A percentile compares a stretch with the other conserved stretches of the same genome.
Evolutionary conservation across 2,329 filamentous ascomycete genomes (phyloP).

Genomic region (Aspergillus ochraceus): DNA sequence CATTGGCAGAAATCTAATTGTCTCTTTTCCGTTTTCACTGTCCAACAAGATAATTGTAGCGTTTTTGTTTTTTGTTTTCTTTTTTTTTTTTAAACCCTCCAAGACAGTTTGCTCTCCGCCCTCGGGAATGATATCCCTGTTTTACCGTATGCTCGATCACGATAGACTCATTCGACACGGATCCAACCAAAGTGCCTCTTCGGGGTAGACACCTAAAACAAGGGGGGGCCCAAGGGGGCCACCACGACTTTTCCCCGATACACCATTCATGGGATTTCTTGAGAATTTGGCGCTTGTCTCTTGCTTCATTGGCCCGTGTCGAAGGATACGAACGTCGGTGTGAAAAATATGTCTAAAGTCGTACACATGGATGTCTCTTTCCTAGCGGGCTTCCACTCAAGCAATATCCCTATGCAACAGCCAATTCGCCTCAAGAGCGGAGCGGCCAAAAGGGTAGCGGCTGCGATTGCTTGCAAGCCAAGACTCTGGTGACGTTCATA

Average conservation of each 20-base stretch:
- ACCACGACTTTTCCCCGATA: conserved; percentile 9
- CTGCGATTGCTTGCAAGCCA: conserved; percentile 19
- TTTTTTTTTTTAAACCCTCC: not conserved
- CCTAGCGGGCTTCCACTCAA: conserved; percentile 8
- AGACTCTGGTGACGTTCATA: conserved; percentile 17
- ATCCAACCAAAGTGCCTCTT: conserved; percentile 1
- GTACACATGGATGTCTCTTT: conserved; percentile 15
- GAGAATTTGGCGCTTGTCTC: not conserved
- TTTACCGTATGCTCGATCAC: not conserved
- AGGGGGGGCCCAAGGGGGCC: conserved; percentile 7
- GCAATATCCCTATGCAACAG: conserved; percentile 9
- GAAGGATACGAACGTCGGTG: conserved; percentile 4
- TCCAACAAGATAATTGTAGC: not conserved
- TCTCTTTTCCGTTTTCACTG: not conserved
- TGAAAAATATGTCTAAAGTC: conserved; percentile 11
- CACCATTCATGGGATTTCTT: not conserved
- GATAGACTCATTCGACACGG: conserved; percentile 1
- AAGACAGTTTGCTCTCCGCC: not conserved
- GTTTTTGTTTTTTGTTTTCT: not conserved
- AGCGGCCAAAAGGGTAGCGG: conserved; percentile 9
- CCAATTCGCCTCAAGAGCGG: conserved; percentile 6
- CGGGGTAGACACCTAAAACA: conserved; percentile 6
- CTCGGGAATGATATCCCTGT: not conserved
- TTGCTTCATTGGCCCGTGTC: conserved; percentile 2
- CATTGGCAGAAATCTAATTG: conserved; percentile 6